phyloP scores from a whole-genome alignment of 345 rosid genomes.

The Luvunga scandens region DNA sequence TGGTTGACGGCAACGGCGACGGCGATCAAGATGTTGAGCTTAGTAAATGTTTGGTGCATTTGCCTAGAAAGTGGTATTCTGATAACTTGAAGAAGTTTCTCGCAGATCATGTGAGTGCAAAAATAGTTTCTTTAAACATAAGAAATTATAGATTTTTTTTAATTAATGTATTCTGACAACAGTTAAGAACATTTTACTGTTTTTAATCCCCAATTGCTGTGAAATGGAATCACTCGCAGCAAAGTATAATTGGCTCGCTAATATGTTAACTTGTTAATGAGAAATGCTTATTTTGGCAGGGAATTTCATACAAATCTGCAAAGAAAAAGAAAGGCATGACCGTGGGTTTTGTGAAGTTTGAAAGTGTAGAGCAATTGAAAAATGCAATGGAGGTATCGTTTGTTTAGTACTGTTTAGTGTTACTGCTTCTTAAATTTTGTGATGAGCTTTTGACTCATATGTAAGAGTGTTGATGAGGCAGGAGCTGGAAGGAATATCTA shows the following conservation, averaged over 20 bases:
- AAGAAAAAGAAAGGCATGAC: constrained; percentile 85
- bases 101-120: constrained; percentile 47
- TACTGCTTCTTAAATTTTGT: constrained; percentile 5
- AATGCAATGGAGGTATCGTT: constrained; percentile 52
- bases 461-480: constrained; percentile 28
- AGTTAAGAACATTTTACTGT: too few species aligned
- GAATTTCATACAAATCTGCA: constrained; percentile 49
- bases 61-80: constrained; percentile 67
- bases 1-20: constrained; percentile 43
- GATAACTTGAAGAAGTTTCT: constrained; percentile 63
- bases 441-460: constrained; percentile 8
- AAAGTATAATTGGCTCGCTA: neutral
- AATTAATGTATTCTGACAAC: neutral
- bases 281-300: constrained; percentile 38
- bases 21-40: constrained; percentile 37
- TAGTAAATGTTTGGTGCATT: constrained; percentile 77
- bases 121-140: neutral
- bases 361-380: constrained; percentile 56
- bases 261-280: neutral
- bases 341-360: constrained; percentile 82
- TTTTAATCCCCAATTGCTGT: too few species aligned
- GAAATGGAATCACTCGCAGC: too few species aligned
- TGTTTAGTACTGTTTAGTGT: neutral
- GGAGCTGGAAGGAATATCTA: constrained; percentile 68
- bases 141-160: neutral